phyloP scores from a whole-genome alignment of 805 yeast species.

The Pichia manshurica region DNA sequence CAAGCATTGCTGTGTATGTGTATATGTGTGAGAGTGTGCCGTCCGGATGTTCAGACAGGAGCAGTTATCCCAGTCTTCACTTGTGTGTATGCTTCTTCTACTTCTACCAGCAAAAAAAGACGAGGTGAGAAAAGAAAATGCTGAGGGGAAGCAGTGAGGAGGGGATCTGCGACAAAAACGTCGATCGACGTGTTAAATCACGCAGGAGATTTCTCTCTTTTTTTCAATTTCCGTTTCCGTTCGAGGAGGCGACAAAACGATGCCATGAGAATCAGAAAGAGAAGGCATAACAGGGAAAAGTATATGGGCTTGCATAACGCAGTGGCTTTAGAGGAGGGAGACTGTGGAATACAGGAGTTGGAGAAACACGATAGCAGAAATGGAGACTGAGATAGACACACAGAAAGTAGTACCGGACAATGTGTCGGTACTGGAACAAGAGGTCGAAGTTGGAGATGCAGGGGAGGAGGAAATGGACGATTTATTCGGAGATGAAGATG shows the following conservation, averaged over 20 bases:
- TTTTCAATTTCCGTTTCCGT: not conserved
- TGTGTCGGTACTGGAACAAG: not conserved
- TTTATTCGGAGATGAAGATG: slow-evolving; percentile 7
- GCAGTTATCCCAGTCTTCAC: too few species aligned
- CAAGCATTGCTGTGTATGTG: not conserved
- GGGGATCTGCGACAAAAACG: too few species aligned
- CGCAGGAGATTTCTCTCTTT: too few species aligned
- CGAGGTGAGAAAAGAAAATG: too few species aligned
- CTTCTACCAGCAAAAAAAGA: too few species aligned
- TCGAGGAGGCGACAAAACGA: not conserved
- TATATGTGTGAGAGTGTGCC: too few species aligned
- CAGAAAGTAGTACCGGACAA: not conserved
- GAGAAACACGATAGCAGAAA: not conserved
- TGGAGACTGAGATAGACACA: not conserved
- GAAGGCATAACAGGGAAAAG: not conserved
- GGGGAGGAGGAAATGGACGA: slow-evolving; percentile 12
- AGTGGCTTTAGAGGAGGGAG: not conserved
- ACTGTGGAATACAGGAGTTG: not conserved
- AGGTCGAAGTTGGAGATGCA: slow-evolving; percentile 1
- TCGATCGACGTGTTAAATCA: not conserved
- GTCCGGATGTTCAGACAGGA: too few species aligned
- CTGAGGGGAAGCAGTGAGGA: too few species aligned
- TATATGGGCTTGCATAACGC: not conserved
- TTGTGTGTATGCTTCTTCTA: too few species aligned
- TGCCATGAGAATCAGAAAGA: not conserved